These are phyloP conservation scores for Penicillium brevicompactum DNA, from an alignment of 2,329 filamentous ascomycete genomes.

Conservation along the genomic window DNA sequence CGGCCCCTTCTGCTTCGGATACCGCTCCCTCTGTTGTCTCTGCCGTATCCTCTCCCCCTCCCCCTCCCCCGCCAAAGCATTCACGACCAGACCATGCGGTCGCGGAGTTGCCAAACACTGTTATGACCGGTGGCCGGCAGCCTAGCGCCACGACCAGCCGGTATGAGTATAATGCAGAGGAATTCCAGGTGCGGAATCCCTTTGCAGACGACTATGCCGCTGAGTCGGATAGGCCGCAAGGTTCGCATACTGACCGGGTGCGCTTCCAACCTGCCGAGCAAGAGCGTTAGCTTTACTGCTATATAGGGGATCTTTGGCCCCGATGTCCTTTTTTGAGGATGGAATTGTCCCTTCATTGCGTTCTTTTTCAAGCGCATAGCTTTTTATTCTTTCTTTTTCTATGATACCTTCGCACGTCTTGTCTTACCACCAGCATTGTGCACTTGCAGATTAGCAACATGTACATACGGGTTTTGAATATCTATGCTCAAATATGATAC, in stretches of 20 bases:
- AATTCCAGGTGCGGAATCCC: slow-evolving; percentile 45
- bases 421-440: not conserved
- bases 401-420: slow-evolving; percentile 9
- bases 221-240: slow-evolving; percentile 2
- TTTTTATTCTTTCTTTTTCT: not conserved
- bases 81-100: slow-evolving; percentile 3
- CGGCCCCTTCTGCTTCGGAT: not conserved
- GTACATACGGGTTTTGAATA: not conserved
- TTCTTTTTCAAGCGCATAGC: not conserved
- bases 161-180: slow-evolving; percentile 41
- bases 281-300: slow-evolving; percentile 7
- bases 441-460: not conserved
- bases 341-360: not conserved
- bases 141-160: slow-evolving; percentile 4
- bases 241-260: slow-evolving; percentile 4
- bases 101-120: slow-evolving; percentile 13
- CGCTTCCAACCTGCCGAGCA: slow-evolving; percentile 16
- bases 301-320: too few species aligned
- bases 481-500: not conserved
- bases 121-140: slow-evolving; percentile 14
- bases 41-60: not conserved
- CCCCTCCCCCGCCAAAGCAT: not conserved
- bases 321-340: not conserved
- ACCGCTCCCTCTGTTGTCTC: not conserved
- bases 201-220: slow-evolving; percentile 39